Base-by-base conservation (phyloP, 345 rosid genomes). In the Diplotaxis tenuifolia region DNA sequence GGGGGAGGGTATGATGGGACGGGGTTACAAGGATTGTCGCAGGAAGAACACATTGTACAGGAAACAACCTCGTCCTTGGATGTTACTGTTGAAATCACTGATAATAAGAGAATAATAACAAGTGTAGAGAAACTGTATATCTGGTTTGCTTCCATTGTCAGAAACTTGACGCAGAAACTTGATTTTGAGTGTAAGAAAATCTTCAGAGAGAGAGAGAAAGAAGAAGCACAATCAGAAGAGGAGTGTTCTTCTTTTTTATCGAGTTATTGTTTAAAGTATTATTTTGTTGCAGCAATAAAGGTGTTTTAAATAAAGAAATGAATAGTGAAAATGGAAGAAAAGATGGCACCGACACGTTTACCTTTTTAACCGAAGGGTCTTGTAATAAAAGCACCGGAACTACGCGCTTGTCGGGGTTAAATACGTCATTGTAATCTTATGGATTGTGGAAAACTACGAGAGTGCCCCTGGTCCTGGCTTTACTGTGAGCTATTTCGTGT, bases 11-110 rank as follows among this genome's bases (percentile, higher is more conserved):
- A 80, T 0, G 89, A 53, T 7, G 82, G 86, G 60, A 32, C 71
- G 1, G 72, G 86, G 27, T 31, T 80, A 68, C 87, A 85, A 4
- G 93, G 96, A 74, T 83, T 86, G 15, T 86, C 87, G 47, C 98
- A 91, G 0, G 88, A 74, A 12, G 97, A 58, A 83, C 98, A 94
- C 97, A 89, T 86, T 79, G 97, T 88, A 83, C 97, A 94, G 9
- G 89, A 88, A 77, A 80, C 81, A 78, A 80, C 80, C 74, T 86
- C 85, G 79, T 82, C 77, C 68, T 82, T 84, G 9, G 87, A 76
- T 63, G 21, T 70, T 14, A 76, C 79, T 22, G 53, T 27, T 14
- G 58, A 55, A 15, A 59, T 55, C 12, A 76, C 50, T 45, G 79
- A 69, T 59, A 76, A 14, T 5, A 76, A 1, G 2, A 76, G 71